These are phyloP conservation scores for Arthrobotrys pseudoclavata DNA, from an alignment of 2,329 filamentous ascomycete genomes.

Conservation along the genomic window DNA sequence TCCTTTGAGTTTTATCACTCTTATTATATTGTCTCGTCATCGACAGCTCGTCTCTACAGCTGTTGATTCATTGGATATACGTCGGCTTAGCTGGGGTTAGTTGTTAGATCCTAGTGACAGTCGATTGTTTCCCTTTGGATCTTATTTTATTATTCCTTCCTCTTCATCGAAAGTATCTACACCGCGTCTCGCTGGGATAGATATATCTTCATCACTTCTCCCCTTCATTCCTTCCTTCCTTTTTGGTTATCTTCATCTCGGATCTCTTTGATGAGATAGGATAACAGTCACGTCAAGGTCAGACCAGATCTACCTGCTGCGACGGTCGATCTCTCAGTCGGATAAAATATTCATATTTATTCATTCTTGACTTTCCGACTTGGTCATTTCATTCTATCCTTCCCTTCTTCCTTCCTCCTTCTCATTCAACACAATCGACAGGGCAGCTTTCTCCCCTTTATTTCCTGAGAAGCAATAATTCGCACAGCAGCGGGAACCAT, in stretches of 20 bases:
- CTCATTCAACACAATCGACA: not conserved
- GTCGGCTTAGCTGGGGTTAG: not conserved
- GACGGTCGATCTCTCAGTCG: not conserved
- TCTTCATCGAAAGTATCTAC: slow-evolving; percentile 8
- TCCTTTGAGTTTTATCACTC: slow-evolving; percentile 29
- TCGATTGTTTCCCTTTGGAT: not conserved
- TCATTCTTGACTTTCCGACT: not conserved
- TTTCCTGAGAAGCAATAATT: not conserved
- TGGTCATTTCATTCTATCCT: not conserved
- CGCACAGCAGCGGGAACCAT: slow-evolving; percentile 4
- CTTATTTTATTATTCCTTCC: not conserved
- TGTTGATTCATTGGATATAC: not conserved
- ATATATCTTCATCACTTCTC: not conserved
- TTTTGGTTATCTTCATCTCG: not conserved
- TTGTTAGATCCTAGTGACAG: not conserved
- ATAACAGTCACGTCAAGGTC: slow-evolving; percentile 2
- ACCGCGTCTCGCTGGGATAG: slow-evolving; percentile 19
- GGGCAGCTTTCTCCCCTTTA: slow-evolving; percentile 18
- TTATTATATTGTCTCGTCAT: not conserved
- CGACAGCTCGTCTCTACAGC: not conserved
- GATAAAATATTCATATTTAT: not conserved
- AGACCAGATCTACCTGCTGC: not conserved
- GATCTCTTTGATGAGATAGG: not conserved
- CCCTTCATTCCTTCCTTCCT: not conserved
- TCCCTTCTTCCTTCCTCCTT: not conserved